Evolutionary conservation across 768 basidiomycete species (phyloP), one percentile per base, ranked within the genome.

Genomic region (Amanita pseudoporphyria): DNA sequence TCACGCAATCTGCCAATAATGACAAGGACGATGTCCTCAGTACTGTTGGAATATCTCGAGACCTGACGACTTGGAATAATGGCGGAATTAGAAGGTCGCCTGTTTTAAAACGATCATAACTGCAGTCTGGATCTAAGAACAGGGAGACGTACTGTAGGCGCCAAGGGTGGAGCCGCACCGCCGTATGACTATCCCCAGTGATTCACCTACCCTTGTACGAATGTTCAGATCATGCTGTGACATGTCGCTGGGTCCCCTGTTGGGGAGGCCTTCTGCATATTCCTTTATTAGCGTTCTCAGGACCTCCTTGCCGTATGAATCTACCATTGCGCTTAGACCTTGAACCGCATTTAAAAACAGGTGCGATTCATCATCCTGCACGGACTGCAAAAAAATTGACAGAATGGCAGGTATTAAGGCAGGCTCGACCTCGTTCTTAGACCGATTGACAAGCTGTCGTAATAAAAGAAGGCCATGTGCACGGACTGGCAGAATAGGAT

Each of bases 361-460:
- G 63, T 92, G 97, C n/a, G 89, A 91, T 59, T 98, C 95, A 33
- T 93, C 87, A 53, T 96, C 92, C 59, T 90, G 85, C 5, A 94
- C 65, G 0, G 82, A 77, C 59, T 88, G 81, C 54, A 94, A 64
- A 62, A 97, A 95, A 48, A 96, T 84, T 24, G 87, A 85, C 40
- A 93, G 67, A 55, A 97, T 88, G 0, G 84, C 86, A 5, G 92
- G 91, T 13, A 82, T 65, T 21, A 97, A 69, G 0, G 86, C 84
- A 3, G 71, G 65, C 56, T 87, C 80, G 10, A 59, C 53, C 54
- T 57, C 61, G 56, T 58, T 56, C 54, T 52, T 18, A 55, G 52
- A 66, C 24, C 32, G 49, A 19, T 73, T 69, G 16, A 93, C 81
- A 21, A 97, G 77, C 53, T 89, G 77, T 42, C 86, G 81, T 18